Base-by-base conservation (phyloP, 2,329 filamentous ascomycete species). In the Fusarium brevicatenulatum region DNA sequence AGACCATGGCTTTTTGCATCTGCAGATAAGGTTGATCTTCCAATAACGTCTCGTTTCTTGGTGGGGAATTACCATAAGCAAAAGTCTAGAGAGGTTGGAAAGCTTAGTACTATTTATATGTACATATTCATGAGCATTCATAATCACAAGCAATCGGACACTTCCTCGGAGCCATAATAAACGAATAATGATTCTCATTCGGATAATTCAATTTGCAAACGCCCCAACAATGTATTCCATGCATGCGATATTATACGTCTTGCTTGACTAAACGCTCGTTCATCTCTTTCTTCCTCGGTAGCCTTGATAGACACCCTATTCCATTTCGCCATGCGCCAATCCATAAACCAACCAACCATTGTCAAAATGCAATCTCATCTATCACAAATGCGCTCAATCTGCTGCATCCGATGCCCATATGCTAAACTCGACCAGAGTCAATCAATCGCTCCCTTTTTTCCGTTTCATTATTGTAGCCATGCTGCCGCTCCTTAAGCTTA, bases 251-350 rank as follows among this genome's bases (percentile, higher is more conserved):
- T 30, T 30, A 54, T n/a, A 28, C 23, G 34, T 54, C 23, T 40
- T 54, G 34, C 50, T 54, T 30, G 19, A 49, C 28, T 57, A 43
- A 46, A n/a, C 40, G 36, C 53, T 66, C 40, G 30, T 43, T 66
- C 28, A 43, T 60, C 53, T 66, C 23, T 28, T 53, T 60, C 23
- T 32, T 53, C 57, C 40, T 43, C 12, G 13, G 39, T 15, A 52
- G 40, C 30, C 40, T 46, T 40, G 42, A n/a, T 40, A 40, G 34
- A 19, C 23, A 40, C 23, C 66, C 57, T 47, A 32, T 58, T 63
- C 58, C 74, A 39, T 64, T 71, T 71, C 68, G 69, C 76, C 71
- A 52, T 73, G 54, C 76, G 71, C 76, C 76, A 72, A 76, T 66
- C 72, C 68, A 70, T 58, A 66, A 57, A 62, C 50, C 30, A 34